A percentile compares a stretch with the other conserved stretches of the same genome.
Evolutionary conservation across 345 rosid species (phyloP).

Genomic region (Punica granatum): DNA sequence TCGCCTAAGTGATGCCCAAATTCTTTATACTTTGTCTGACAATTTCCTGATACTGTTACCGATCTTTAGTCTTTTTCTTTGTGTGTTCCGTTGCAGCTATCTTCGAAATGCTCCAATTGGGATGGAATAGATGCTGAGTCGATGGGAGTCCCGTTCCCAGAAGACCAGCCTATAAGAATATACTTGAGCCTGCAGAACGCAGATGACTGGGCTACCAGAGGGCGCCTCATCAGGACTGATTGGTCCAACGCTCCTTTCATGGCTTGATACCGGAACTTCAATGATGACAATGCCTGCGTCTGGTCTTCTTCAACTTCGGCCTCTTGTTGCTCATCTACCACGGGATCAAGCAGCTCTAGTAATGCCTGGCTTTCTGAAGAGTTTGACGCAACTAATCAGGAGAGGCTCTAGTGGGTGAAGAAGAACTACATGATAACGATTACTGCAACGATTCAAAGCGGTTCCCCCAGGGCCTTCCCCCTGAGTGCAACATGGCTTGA

Average conservation of each 20-base stretch:
- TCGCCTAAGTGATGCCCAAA: neutral
- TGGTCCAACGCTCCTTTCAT: conserved; percentile 57
- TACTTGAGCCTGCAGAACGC: conserved; percentile 56
- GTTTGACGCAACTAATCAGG: conserved; percentile 26
- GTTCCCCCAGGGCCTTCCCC: conserved; percentile 48
- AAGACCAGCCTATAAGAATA: conserved; percentile 41
- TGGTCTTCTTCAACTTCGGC: conserved; percentile 28
- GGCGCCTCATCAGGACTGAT: conserved; percentile 47
- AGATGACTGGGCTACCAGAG: conserved; percentile 57
- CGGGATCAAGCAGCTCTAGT: neutral
- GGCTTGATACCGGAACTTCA: conserved; percentile 41
- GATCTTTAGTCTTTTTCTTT: neutral
- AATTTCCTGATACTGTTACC: too few relatives aligned
- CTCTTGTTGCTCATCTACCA: conserved; percentile 16
- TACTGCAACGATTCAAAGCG: conserved; percentile 44
- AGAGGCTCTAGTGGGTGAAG: conserved; percentile 41
- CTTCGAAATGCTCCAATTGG: conserved; percentile 56
- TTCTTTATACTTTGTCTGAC: too few relatives aligned
- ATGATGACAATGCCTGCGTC: conserved; percentile 32
- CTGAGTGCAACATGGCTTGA: conserved; percentile 26
- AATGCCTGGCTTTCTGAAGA: conserved; percentile 27
- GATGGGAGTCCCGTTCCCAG: conserved; percentile 37
- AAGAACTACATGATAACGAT: conserved; percentile 46
- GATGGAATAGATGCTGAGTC: conserved; percentile 54
- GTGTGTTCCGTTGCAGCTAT: conserved; percentile 24